A percentile compares a stretch with the other conserved stretches of the same genome.
Conservation (phyloP, 2,329 filamentous ascomycete species). For the Apiospora koreana region DNA sequence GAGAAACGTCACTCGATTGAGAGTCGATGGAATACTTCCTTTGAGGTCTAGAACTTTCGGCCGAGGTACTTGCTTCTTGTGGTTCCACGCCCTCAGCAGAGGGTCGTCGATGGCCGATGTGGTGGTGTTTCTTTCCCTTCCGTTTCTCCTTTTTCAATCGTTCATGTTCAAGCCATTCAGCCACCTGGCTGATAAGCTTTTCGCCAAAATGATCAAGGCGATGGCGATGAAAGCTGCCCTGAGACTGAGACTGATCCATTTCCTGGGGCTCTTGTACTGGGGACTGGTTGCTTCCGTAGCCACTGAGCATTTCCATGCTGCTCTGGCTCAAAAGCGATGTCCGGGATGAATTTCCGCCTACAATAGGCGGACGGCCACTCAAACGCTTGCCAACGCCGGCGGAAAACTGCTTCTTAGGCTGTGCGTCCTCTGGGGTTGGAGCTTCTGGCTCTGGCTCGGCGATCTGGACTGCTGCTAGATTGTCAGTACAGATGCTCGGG, state of each 20-base stretch:
- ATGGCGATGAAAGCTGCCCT: conserved; percentile 33
- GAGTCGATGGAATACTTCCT: conserved; percentile 62
- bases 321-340: conserved; percentile 44
- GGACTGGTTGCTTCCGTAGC: conserved; percentile 26
- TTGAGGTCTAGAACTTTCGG: conserved; percentile 21
- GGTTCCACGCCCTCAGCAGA: conserved; percentile 13
- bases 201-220: conserved; percentile 43
- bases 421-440: conserved; percentile 37
- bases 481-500: conserved; percentile 19
- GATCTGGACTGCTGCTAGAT: conserved; percentile 54
- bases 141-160: conserved; percentile 60
- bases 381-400: conserved; percentile 45
- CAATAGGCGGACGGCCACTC: conserved; percentile 41
- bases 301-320: conserved; percentile 34
- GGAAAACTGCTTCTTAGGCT: conserved; percentile 45
- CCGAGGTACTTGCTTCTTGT: conserved; percentile 14
- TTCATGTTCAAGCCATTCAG: conserved; percentile 83
- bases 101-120: neutral
- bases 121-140: neutral
- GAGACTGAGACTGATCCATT: conserved; percentile 25
- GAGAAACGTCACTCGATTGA: conserved; percentile 68
- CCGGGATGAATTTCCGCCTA: conserved; percentile 42
- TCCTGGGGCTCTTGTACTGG: conserved; percentile 28
- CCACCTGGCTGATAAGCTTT: conserved; percentile 71
- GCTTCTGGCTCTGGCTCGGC: conserved; percentile 42